Base-by-base conservation (phyloP, 257 asterid genomes). In the Solanum ahanhuiri region DNA sequence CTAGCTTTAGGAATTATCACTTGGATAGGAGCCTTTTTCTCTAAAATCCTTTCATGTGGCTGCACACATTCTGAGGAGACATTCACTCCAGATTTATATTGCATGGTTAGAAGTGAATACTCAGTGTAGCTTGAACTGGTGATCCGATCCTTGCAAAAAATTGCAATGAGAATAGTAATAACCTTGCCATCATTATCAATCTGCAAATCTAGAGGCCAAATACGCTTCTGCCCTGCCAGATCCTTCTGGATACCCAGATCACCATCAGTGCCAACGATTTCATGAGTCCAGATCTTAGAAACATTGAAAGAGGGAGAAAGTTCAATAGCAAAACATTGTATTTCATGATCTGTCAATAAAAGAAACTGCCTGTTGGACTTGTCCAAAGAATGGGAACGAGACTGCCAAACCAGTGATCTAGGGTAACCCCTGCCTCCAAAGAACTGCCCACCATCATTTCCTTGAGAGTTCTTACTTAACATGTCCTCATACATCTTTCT, bases 1-100 rank as follows among this genome's bases (percentile, higher is more conserved):
- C 98, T 93, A 86, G 98, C 99, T 94, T 96, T 96, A 82, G 98
- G 98, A 89, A 95, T 91, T 88, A 96, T 95, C 86, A 96, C 99
- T 91, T 93, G 98, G 91, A 91, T 90, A 30, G 97, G 95, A 64
- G 96, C 96, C 86, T 93, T 95, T 86, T 92, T 94, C 92, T 96
- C 99, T 92, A 95, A 90, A 88, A 96, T 87, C 66, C 89, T 91
- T 86, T 92, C 96, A 87, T 91, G 92, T 66, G 98, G 92, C 88
- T 90, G 90, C 12, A 83, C 57, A 82, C 31, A 54, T 58, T 89
- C 91, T 39, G 90, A 39, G 63, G 89, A 87, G 81, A 93, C 87
- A 88, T 91, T 89, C n/a, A 93, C 90, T 86, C 98, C 96, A 86
- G 98, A 92, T 90, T 90, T 95, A 86, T 94, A 94, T 90, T 96